Evolutionary conservation across 73 alveolate genomes (phyloP).

Genomic region (Tetrahymena malaccensis): DNA sequence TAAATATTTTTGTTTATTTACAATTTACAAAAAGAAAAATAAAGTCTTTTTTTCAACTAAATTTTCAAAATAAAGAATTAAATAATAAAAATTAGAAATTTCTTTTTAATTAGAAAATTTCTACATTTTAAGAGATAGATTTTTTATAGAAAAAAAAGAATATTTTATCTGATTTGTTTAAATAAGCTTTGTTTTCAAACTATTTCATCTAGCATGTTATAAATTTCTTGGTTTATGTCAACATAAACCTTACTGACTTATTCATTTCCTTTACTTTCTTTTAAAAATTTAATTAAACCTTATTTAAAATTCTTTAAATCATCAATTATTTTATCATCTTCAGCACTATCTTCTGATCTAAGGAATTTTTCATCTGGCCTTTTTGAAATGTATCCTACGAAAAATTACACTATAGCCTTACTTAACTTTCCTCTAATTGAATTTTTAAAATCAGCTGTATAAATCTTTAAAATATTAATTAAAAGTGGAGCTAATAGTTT

Average conservation of each 20-base stretch:
- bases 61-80: no score
- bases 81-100: no score
- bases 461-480: neutral
- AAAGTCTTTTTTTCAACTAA: no score
- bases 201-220: neutral
- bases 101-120: no score
- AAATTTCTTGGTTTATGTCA: neutral
- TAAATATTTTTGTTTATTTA: no score
- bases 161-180: no score
- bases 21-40: no score
- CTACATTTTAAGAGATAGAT: no score
- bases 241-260: neutral
- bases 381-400: neutral
- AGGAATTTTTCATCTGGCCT: neutral
- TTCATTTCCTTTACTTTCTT: neutral
- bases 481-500: neutral
- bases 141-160: no score
- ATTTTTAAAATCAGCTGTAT: neutral
- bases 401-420: neutral
- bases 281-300: neutral
- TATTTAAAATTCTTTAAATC: neutral
- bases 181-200: neutral
- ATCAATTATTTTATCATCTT: neutral
- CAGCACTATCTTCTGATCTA: neutral
- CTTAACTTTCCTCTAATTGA: neutral